Base-by-base conservation (phyloP, 768 basidiomycete species). In the Hysterangium stoloniferum region DNA sequence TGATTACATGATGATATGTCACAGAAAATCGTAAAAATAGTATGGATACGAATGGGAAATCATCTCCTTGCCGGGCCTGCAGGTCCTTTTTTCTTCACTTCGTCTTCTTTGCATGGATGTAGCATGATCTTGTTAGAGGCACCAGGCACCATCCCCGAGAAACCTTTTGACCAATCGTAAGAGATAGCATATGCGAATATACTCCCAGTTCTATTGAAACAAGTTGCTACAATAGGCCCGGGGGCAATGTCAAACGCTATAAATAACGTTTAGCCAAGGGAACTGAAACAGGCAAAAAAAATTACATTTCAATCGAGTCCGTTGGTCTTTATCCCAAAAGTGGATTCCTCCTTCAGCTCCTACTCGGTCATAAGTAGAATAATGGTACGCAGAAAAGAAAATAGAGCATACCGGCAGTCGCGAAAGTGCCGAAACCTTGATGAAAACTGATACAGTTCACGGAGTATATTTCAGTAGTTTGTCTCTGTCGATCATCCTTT, bases 241-340 rank as follows among this genome's bases (percentile, higher is more conserved):
- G 82, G 78, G 1, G 73, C 72, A 3, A 79, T 67, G 4, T 91
- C 87, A 64, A 91, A 89, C 7, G 84, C 84, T 85, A 49, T 15
- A 29, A 28, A 25, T 6, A 24, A 27, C 35, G 9, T 17, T 19
- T 25, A 40, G 34, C 4, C 32, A 20, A 34, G 17, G 25, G 57
- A 15, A n/a, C n/a, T n/a, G n/a, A n/a, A 9, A 34, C 29, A 22
- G 19, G 48, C 19, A 34, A 20, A 38, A 11, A 20, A 19, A 66
- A 75, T 42, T 57, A 93, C 91, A 82, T 71, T 94, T 96, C 69
- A 97, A 76, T 34, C 94, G 83, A 6, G 86, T 91, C 52, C 92
- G 84, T 6, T 86, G 82, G 58, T 94, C 86, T 68, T 92, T 93
- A 67, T 96, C 92, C 92, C 92, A 95, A 66, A 86, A 89, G 74